Evolutionary conservation across 331 rosid genomes (phyloP).

Genomic region (Cucumis variabilis): DNA sequence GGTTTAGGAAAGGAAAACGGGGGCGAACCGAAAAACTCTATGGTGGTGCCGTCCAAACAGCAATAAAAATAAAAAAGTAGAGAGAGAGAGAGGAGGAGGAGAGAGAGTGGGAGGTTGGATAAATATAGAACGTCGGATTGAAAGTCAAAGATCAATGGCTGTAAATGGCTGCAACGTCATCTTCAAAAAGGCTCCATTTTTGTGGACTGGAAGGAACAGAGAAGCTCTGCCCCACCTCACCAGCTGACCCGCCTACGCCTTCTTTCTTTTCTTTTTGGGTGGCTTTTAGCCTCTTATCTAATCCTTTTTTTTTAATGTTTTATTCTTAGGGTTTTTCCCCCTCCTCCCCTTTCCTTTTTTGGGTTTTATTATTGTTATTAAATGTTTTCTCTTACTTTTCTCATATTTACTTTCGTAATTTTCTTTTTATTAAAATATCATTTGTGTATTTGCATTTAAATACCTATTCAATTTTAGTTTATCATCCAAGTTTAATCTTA

Average conservation of each 20-base stretch:
- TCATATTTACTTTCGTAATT: too few species aligned
- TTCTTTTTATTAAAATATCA: too few species aligned
- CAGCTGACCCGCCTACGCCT: conserved; percentile 33
- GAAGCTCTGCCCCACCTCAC: conserved; percentile 38
- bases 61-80: conserved; percentile 15
- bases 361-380: too few species aligned
- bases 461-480: too few species aligned
- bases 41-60: conserved; percentile 35
- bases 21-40: conserved; percentile 33
- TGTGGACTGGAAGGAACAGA: conserved; percentile 36
- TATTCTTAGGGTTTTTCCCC: background rate
- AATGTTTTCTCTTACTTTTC: too few species aligned
- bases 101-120: conserved; percentile 35
- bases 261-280: background rate
- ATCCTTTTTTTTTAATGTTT: background rate
- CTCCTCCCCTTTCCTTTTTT: background rate
- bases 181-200: conserved; percentile 28
- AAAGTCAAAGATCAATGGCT: conserved; percentile 21
- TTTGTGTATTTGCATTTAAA: too few species aligned
- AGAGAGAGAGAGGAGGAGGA: conserved; percentile 56
- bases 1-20: background rate
- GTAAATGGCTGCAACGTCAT: background rate
- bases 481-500: too few species aligned
- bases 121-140: conserved; percentile 16
- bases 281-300: conserved; percentile 32